Evolutionary conservation across 495 filamentous ascomycete genomes (phyloP), one percentile per base, ranked within the genome.

Genomic region (Tetracladium marchalianum): DNA sequence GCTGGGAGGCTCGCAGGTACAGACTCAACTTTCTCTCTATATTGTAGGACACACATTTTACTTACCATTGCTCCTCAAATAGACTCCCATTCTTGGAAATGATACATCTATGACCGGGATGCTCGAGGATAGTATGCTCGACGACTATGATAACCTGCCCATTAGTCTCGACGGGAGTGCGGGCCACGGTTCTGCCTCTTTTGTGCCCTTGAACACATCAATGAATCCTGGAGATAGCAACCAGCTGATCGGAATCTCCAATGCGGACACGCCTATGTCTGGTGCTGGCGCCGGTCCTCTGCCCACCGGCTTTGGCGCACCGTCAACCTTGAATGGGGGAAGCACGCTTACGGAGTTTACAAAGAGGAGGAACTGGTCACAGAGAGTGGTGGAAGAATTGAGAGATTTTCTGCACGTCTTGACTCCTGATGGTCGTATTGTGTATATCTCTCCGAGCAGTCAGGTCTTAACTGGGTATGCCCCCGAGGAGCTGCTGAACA

Each of bases 341-440:
- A 88, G 79, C 61, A 80, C 79, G 8, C 63, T 90, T 56, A 88
- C 84, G 48, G 82, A 89, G 55, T 85, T 85, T 51, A 90, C 85
- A 32, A 90, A 87, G 64, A 71, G 88, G 45, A 76, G 81, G 42
- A 90, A 90, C 54, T 97, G 92, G 92, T 81, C 86, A 4, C 83
- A 89, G 55, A 80, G 85, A 35, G 82, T 96, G 3, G 68, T 98
- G 13, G 84, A 89, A 56, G 92, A 96, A 66, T 71, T 98, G 54
- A 82, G 84, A 53, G 92, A 96, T 61, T 77, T 96, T 52, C 63
- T 95, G 22, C 80, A 95, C 49, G 85, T 98, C 34, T 75, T 97
- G 31, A 88, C 85, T 34, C 76, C 86, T 5, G 79, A 92, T 53
- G 87, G 90, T 16, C 75, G 81, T 44, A 82, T 98, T 44, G 73